Base-by-base conservation (phyloP, 2,329 filamentous ascomycete species). In the Xylariaceae sp. region DNA sequence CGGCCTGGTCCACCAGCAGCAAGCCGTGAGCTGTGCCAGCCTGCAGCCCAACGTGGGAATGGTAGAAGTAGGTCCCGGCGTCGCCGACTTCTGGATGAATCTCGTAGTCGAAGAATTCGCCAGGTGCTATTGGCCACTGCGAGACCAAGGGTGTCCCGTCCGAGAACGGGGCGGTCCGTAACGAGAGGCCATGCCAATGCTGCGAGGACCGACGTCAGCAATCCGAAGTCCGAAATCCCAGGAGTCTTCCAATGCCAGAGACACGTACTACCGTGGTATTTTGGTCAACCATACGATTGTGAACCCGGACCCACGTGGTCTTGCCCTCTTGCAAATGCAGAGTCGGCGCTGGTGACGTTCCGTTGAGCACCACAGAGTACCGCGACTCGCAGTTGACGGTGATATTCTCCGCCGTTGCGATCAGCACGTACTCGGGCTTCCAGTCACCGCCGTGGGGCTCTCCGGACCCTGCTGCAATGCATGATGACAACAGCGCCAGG, bases 161-260 rank as follows among this genome's bases (percentile, higher is more conserved):
- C 1, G 76, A 74, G 54, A 80, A 83, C 0, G 75, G 75, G 1
- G 75, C 71, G 19, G 69, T 64, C 19, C 68, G 59, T 49, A 75
- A 70, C 11, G 66, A 68, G 7, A 83, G 61, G 10, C 79, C 79
- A 55, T 83, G 78, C 78, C 78, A 83, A 49, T 83, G 78, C 71
- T 80, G 32, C 25, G 37, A 14, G 25, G 12, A 15, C 23, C 13
- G 7, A 39, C 21, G 23, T 15, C 40, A 44, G 29, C 45, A 40
- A 9, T 25, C 21, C 19, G 7, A 29, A 15, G 26, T 4, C n/a
- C 9, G 6, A n/a, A 6, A 12, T 8, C 24, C 12, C 2, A 8
- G 3, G 24, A 16, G 11, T 9, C 23, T 24, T 10, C 18, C 10
- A 13, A 15, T 12, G 8, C 24, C 10, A n/a, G n/a, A n/a, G n/a